Evolutionary conservation across 345 rosid species (phyloP).

Genomic region (Firmiana major): DNA sequence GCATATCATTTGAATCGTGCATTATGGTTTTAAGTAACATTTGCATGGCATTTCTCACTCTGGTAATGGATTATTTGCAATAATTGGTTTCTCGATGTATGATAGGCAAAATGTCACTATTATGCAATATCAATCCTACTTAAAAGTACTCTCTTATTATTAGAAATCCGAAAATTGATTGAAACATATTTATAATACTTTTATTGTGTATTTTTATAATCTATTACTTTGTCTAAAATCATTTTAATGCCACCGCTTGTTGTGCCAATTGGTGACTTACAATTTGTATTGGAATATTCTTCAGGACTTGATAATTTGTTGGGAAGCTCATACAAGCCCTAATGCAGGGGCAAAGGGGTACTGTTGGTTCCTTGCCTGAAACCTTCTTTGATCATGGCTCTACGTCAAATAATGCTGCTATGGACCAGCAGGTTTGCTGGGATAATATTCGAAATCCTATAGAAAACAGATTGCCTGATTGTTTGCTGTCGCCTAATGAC

Average conservation of each 20-base stretch:
- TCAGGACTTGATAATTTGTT: slow-evolving; percentile 13
- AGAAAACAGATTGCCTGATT: slow-evolving; percentile 45
- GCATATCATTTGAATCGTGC: neutral
- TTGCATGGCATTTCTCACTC: neutral
- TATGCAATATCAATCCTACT: neutral
- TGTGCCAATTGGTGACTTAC: slow-evolving; percentile 18
- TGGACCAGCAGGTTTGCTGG: slow-evolving; percentile 68
- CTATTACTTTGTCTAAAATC: neutral
- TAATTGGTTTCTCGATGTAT: neutral
- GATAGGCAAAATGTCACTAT: neutral
- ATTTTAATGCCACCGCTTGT: slow-evolving; percentile 3
- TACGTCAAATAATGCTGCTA: slow-evolving; percentile 50
- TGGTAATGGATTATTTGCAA: neutral
- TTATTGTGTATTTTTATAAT: neutral
- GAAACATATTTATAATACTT: neutral
- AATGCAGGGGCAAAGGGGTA: slow-evolving; percentile 89
- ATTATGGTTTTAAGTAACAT: neutral
- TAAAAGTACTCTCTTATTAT: neutral
- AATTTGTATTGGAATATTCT: slow-evolving; percentile 23
- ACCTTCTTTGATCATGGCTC: slow-evolving; percentile 76
- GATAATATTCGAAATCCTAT: slow-evolving; percentile 47
- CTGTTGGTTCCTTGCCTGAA: slow-evolving; percentile 70
- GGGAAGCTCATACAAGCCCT: slow-evolving; percentile 28
- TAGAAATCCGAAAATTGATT: neutral
- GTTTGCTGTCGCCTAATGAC: slow-evolving; percentile 41